Base-by-base conservation (phyloP, 2,329 filamentous ascomycete species). In the Alternaria consortialis region DNA sequence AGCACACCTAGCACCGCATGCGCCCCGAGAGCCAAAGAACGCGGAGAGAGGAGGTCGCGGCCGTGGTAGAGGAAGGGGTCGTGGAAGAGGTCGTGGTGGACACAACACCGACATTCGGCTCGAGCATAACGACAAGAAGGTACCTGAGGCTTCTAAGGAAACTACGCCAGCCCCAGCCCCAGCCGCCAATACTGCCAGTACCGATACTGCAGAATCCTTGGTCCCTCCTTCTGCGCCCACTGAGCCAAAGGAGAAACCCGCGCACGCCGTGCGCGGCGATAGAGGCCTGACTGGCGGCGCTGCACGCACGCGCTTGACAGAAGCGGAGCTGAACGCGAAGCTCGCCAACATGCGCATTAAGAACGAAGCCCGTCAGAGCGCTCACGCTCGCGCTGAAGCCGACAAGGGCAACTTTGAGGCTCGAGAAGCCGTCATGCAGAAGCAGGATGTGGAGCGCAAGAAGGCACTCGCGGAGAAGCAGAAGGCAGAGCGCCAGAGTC, bases 301-400 rank as follows among this genome's bases (percentile, higher is more conserved):
- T 40, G 69, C 72, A 31, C 74, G 76, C 58, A 68, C 73, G 5
- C 76, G 76, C 42, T 83, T 90, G 44, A 90, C 87, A 2, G 88
- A 90, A 71, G 86, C 84, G 64, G 85, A 91, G 74, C 82, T 91
- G 7, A 83, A 82, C 4, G 85, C 84, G 46, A 86, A 87, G 62
- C 85, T 91, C 61, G 86, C 85, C 7, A 82, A 83, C 36, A 90
- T 89, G 68, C 84, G 84, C 63, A 82, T 88, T 66, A 86, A 88
- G 58, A 90, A 89, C 54, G 85, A 84, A 6, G 83, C 85, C 51
- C 82, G 87, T 13, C 82, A 84, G 8, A 87, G 86, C 8, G 86
- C 87, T 0, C 87, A 91, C 71, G 86, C 85, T 1, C 84, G 87
- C 27, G 87, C 88, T n/a, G 86, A 90, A 79, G 87, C 87, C n/a